Evolutionary conservation across 306 rosid genomes (phyloP).

Genomic region (Trifolium fragiferum): DNA sequence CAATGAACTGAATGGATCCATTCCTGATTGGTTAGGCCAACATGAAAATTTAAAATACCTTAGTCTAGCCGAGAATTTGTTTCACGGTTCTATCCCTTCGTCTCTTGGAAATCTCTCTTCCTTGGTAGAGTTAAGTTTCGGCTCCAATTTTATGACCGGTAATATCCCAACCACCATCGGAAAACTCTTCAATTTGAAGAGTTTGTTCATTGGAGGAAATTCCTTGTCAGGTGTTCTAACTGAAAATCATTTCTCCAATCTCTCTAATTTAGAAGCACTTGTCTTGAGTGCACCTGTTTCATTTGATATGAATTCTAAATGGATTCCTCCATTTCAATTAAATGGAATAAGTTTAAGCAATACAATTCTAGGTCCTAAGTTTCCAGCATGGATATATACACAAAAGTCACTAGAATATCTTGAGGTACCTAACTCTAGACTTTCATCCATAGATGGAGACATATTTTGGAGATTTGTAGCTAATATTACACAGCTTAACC

Average conservation of each 20-base stretch:
- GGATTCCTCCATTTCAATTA: constrained; percentile 48
- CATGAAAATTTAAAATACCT: constrained; percentile 36
- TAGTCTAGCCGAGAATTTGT: constrained; percentile 26
- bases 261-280: not conserved
- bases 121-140: constrained; percentile 1
- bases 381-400: constrained; percentile 44
- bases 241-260: constrained; percentile 20
- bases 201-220: not conserved
- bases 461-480: constrained; percentile 41
- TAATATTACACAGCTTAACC: constrained; percentile 24
- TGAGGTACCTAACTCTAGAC: not conserved
- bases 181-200: constrained; percentile 20
- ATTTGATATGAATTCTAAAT: constrained; percentile 24
- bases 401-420: constrained; percentile 9
- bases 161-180: constrained; percentile 36
- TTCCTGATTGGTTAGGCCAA: constrained; percentile 40
- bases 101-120: constrained; percentile 46
- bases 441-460: constrained; percentile 12
- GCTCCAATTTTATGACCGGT: constrained; percentile 17
- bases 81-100: constrained; percentile 46
- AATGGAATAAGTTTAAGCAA: not conserved
- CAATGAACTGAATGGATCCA: constrained; percentile 34
- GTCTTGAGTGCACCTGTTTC: constrained; percentile 3
- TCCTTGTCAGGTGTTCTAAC: constrained; percentile 24
- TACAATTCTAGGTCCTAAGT: constrained; percentile 37